Conservation (phyloP, 352 stramenopile species). For the Globisporangium echinulatum region DNA sequence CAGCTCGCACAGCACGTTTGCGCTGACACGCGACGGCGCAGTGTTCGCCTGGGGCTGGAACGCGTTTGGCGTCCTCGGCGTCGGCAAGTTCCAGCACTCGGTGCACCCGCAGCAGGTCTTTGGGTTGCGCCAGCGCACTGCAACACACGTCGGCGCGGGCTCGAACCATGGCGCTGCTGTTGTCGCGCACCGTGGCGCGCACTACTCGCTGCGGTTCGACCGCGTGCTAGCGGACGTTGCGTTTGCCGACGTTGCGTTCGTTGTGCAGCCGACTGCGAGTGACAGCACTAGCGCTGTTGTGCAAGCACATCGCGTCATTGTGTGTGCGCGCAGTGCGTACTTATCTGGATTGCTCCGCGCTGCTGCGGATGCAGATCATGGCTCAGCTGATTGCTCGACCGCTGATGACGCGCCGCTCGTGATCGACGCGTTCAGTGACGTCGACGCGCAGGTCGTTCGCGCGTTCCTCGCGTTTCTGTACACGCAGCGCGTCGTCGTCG, state of each 20-base stretch:
- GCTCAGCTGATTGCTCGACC: too few relatives aligned
- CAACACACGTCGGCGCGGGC: constrained; percentile 43
- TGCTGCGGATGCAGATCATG: constrained; percentile 11
- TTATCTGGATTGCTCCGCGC: constrained; percentile 49
- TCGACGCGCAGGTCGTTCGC: constrained; percentile 52
- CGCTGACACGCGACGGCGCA: constrained; percentile 33
- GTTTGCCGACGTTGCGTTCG: constrained; percentile 55
- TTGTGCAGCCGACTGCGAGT: constrained; percentile 15
- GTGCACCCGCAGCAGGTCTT: constrained; percentile 60
- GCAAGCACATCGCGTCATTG: constrained; percentile 39
- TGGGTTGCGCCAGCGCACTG: constrained; percentile 51
- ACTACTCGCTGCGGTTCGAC: constrained; percentile 64
- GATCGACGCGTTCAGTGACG: constrained; percentile 50
- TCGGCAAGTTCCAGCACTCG: constrained; percentile 69
- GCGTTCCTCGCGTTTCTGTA: constrained; percentile 71
- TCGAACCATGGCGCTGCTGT: constrained; percentile 67
- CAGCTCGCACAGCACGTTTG: constrained; percentile 75
- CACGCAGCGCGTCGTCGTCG: constrained; percentile 55
- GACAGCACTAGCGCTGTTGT: background rate
- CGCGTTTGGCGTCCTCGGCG: constrained; percentile 64
- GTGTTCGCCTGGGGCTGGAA: constrained; percentile 89
- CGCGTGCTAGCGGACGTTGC: constrained; percentile 34
- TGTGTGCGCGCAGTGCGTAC: constrained; percentile 57
- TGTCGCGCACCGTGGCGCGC: constrained; percentile 40
- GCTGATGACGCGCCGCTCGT: constrained; percentile 10